Percentiles rank a stretch among this genome's conserved stretches.
Evolutionary conservation across 2,329 filamentous ascomycete species (phyloP).

Genomic region (Monosporascus sp.): DNA sequence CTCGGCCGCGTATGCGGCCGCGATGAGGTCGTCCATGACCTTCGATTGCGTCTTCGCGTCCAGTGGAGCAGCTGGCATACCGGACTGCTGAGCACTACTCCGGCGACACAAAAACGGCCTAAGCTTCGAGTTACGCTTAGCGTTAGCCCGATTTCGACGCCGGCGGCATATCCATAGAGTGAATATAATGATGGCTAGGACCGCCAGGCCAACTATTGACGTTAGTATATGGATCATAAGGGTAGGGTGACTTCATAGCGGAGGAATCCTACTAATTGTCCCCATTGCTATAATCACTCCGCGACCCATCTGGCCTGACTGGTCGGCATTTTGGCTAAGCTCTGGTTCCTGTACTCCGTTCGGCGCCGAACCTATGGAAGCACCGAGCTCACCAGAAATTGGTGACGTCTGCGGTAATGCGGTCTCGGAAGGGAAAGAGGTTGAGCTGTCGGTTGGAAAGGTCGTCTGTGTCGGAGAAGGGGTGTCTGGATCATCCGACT

Average conservation of each 20-base stretch:
- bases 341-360: background rate
- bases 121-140: background rate
- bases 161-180: conserved; percentile 11
- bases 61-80: background rate
- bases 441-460: background rate
- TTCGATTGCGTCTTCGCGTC: conserved; percentile 5
- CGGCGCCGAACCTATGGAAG: too few species aligned
- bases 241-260: background rate
- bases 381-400: background rate
- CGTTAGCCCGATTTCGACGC: conserved; percentile 1
- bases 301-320: background rate
- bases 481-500: background rate
- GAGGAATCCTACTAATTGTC: background rate
- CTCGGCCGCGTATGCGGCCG: conserved; percentile 14
- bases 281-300: background rate
- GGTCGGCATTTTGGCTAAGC: background rate
- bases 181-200: conserved; percentile 8
- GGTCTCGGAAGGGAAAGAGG: background rate
- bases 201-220: conserved; percentile 5
- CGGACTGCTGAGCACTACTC: conserved; percentile 2
- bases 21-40: conserved; percentile 16
- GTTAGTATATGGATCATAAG: background rate
- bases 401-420: background rate
- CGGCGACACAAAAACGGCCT: conserved; percentile 1
- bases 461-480: background rate